These are phyloP conservation scores for Adiantum capillusveneris DNA, from an alignment of 75 land plant genomes.

Conservation along the genomic window DNA sequence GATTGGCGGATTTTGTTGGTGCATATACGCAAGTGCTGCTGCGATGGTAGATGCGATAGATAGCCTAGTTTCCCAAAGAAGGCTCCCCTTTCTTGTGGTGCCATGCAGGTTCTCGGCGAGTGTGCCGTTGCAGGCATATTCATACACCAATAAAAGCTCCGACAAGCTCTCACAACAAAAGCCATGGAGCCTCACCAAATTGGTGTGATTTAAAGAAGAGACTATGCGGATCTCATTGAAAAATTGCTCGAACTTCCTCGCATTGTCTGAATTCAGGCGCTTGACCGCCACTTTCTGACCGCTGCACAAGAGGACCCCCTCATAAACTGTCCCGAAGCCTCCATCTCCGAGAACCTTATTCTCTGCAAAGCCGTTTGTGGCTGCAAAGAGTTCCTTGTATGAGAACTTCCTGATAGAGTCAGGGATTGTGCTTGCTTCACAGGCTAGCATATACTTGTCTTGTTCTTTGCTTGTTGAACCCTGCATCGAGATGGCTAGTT, in stretches of 20 bases:
- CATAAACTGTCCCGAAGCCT: slow-evolving; percentile 15
- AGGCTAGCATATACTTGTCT: too few species aligned
- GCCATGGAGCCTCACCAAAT: slow-evolving; percentile 20
- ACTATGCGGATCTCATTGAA: slow-evolving; percentile 20
- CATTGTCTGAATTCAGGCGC: slow-evolving; percentile 26
- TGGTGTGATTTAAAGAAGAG: slow-evolving; percentile 23
- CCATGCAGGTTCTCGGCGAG: slow-evolving; percentile 68
- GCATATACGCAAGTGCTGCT: slow-evolving; percentile 56
- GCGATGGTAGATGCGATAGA: slow-evolving; percentile 58
- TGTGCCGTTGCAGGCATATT: slow-evolving; percentile 50
- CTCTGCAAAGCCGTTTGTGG: slow-evolving; percentile 47
- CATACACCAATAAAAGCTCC: slow-evolving; percentile 49
- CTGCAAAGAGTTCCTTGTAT: slow-evolving; percentile 47
- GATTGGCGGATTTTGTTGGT: slow-evolving; percentile 30
- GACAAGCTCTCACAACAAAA: slow-evolving; percentile 19
- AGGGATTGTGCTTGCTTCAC: too few species aligned
- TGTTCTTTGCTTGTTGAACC: too few species aligned
- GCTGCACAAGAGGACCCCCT: slow-evolving; percentile 17
- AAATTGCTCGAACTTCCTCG: slow-evolving; percentile 13
- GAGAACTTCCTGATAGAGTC: slow-evolving; percentile 14
- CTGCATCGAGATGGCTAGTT: too few species aligned
- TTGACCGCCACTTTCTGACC: slow-evolving; percentile 24
- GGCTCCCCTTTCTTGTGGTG: slow-evolving; percentile 9
- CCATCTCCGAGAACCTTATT: slow-evolving; percentile 27
- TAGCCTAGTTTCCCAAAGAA: slow-evolving; percentile 46